Base-by-base conservation (phyloP, 2,329 filamentous ascomycete genomes). In the Fusarium pininemorale region DNA sequence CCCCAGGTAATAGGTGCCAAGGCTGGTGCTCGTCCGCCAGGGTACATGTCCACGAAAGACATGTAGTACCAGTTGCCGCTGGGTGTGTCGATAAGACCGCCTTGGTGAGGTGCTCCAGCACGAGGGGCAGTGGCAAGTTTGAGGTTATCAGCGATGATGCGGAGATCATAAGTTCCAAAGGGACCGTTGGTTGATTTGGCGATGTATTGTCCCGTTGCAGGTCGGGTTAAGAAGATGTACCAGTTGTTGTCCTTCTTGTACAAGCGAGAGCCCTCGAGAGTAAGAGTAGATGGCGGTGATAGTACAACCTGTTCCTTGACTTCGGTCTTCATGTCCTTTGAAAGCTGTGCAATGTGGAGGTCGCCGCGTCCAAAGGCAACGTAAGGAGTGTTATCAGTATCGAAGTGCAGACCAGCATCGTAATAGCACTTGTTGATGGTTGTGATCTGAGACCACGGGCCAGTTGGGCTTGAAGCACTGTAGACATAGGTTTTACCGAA, bases 51-150 rank as follows among this genome's bases (percentile, higher is more conserved):
- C 10, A 85, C 78, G 73, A 90, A 91, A 0, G 86, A 84, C 79
- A 90, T 86, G 72, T 88, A 91, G 74, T 87, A 90, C 88, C 89
- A 91, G 20, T 86, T 79, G 0, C 87, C 87, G 12, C 83, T 78
- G 3, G 84, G 83, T 0, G 87, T 89, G 32, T 88, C 83, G 2
- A 91, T 84, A 6, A 91, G 79, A 20, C 86, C 85, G 1, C 89
- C 89, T 75, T 91, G 89, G 66, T 90, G 87, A 0, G 86, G 84
- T 18, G 78, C 78, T 3, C 87, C 87, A 1, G 84, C 83, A 15
- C 81, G 50, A 0, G 82, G 57, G 1, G 89, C 74, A 0, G 87
- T 86, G 0, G 84, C 80, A 0, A 72, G 47, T 16, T 87, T 82
- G 10, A 68, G 41, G 14, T 66, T 68, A 39, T 79, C 75, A 20